Percentiles rank a stretch among this genome's conserved stretches.
Conservation (phyloP, 345 rosid species). For the Aegle marmelos region DNA sequence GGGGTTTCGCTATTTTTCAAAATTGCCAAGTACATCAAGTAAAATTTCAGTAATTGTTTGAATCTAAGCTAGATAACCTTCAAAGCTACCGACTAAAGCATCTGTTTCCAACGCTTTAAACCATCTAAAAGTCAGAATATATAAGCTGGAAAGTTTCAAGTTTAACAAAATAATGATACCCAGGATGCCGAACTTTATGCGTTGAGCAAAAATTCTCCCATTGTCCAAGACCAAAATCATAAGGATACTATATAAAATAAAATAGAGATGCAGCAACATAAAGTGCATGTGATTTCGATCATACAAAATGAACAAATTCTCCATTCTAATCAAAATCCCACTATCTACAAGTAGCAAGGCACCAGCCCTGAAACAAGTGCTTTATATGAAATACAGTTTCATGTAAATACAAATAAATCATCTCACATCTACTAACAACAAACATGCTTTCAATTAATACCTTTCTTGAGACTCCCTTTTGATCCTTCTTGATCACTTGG, state of each 20-base stretch:
- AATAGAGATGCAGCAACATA: background rate
- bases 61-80: background rate
- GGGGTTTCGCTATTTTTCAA: too few species aligned
- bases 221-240: background rate
- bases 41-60: too few species aligned
- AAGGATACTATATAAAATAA: background rate
- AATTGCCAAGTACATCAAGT: background rate
- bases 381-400: background rate
- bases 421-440: conserved; percentile 10
- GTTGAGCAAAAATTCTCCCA: background rate
- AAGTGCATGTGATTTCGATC: background rate
- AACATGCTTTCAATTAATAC: background rate
- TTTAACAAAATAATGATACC: background rate
- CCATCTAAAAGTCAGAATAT: background rate
- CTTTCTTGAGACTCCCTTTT: background rate
- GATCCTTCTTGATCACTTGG: background rate
- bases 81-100: background rate
- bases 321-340: conserved; percentile 15
- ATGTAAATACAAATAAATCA: conserved; percentile 20
- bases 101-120: background rate
- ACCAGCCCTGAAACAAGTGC: conserved; percentile 1
- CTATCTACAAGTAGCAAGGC: conserved; percentile 17
- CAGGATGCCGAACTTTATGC: background rate
- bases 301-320: conserved; percentile 13
- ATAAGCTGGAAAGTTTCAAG: background rate